Evolutionary conservation across 2,329 filamentous ascomycete species (phyloP).

Genomic region (Diaporthe sp.): DNA sequence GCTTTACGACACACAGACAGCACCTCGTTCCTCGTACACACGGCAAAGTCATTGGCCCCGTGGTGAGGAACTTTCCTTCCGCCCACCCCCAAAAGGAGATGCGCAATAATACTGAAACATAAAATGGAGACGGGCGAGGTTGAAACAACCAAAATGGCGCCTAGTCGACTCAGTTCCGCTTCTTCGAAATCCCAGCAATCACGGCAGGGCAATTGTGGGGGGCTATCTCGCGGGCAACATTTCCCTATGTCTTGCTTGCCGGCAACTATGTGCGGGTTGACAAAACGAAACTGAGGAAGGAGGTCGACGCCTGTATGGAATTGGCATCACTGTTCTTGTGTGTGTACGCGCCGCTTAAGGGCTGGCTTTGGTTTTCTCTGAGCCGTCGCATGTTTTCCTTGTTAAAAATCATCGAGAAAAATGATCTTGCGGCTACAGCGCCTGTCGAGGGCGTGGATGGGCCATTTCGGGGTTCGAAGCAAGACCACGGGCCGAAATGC

Average conservation of each 20-base stretch:
- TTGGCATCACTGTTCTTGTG: not conserved
- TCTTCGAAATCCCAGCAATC: constrained; percentile 1
- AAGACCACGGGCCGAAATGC: constrained; percentile 10
- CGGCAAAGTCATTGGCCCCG: not conserved
- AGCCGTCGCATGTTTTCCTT: not conserved
- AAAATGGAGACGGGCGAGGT: not conserved
- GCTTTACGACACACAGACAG: not conserved
- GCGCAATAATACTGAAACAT: constrained; percentile 22
- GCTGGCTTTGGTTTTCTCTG: not conserved
- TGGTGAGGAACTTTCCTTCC: not conserved
- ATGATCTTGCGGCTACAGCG: not conserved
- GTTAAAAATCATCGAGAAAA: not conserved
- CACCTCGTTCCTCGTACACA: not conserved
- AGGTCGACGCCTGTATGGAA: not conserved
- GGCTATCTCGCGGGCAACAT: not conserved
- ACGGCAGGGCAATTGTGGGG: not conserved
- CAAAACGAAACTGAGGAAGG: not conserved
- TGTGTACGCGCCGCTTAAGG: not conserved
- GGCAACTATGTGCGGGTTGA: not conserved
- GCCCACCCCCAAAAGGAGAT: not conserved
- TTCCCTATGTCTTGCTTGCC: not conserved
- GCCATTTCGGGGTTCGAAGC: no score
- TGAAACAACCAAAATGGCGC: not conserved
- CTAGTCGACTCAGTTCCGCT: not conserved
- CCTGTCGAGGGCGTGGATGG: not conserved